A percentile compares a stretch with the other conserved stretches of the same genome.
Evolutionary conservation across 2,329 filamentous ascomycete species (phyloP).

Genomic region (Botrytis tulipae): DNA sequence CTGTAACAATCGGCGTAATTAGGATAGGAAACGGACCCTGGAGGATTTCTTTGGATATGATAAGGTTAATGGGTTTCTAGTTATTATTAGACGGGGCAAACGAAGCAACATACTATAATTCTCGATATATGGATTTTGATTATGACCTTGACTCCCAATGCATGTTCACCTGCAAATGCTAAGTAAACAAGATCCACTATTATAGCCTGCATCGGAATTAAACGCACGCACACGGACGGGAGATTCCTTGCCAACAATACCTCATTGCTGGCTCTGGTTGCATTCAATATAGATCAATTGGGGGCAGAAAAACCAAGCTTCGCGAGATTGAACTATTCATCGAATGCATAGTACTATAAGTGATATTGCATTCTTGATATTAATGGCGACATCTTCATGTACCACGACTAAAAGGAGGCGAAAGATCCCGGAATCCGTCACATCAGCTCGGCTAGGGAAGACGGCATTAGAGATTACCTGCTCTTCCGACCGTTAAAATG

Average conservation of each 20-base stretch:
- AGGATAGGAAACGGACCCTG: constrained; percentile 3
- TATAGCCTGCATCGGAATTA: constrained; percentile 5
- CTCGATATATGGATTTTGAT: not conserved
- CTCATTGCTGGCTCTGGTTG: not conserved
- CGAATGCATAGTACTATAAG: not conserved
- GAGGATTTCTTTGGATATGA: constrained; percentile 6
- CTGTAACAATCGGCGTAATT: not conserved
- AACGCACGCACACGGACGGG: not conserved
- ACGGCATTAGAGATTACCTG: not conserved
- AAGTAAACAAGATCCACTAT: not conserved
- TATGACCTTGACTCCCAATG: not conserved
- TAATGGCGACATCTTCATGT: not conserved
- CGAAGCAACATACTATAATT: not conserved
- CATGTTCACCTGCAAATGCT: not conserved
- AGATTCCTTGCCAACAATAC: not conserved
- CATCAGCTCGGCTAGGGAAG: not conserved
- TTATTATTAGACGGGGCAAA: constrained; percentile 16
- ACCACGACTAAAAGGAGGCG: not conserved
- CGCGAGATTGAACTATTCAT: not conserved
- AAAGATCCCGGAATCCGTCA: not conserved
- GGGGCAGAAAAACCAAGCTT: not conserved
- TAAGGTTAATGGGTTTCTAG: not conserved
- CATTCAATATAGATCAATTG: not conserved
- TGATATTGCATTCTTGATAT: not conserved
- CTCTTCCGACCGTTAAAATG: not conserved